A percentile compares a stretch with the other conserved stretches of the same genome.
These are phyloP conservation scores for Aspergillus neoniger DNA, from an alignment of 2,329 filamentous ascomycete genomes.

Conservation along the genomic window DNA sequence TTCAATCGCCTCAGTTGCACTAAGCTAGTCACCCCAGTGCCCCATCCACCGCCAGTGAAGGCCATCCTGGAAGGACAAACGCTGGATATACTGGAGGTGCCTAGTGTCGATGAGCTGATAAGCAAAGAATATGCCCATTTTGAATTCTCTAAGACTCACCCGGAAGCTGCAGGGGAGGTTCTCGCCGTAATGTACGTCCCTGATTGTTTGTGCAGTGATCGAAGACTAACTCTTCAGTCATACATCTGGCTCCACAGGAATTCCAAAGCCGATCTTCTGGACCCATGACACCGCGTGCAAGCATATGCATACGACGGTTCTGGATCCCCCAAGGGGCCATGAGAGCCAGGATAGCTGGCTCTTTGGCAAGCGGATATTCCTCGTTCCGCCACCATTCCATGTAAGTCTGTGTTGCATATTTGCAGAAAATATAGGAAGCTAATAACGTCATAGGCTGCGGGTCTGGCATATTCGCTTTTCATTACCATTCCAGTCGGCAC, in stretches of 20 bases:
- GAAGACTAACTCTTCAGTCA: slow-evolving; percentile 17
- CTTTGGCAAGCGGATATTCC: slow-evolving; percentile 35
- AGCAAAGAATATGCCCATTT: slow-evolving; percentile 14
- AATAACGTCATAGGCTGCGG: slow-evolving; percentile 18
- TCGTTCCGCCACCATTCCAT: slow-evolving; percentile 42
- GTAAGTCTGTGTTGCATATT: slow-evolving; percentile 11
- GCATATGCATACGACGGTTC: slow-evolving; percentile 13
- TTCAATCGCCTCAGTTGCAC: slow-evolving; percentile 34
- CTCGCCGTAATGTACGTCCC: slow-evolving; percentile 29
- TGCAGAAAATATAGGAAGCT: neutral
- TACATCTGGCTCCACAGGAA: slow-evolving; percentile 40
- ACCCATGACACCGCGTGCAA: slow-evolving; percentile 22
- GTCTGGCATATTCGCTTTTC: slow-evolving; percentile 22
- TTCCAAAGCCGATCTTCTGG: slow-evolving; percentile 40
- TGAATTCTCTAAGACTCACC: slow-evolving; percentile 29
- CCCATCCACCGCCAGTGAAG: slow-evolving; percentile 21
- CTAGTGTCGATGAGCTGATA: slow-evolving; percentile 34
- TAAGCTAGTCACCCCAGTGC: slow-evolving; percentile 31
- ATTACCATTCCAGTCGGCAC: slow-evolving; percentile 8
- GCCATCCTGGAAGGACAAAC: slow-evolving; percentile 27
- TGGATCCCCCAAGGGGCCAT: slow-evolving; percentile 27
- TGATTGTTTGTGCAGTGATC: neutral
- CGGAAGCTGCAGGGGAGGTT: slow-evolving; percentile 34
- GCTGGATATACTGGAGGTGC: slow-evolving; percentile 26
- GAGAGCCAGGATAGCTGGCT: slow-evolving; percentile 24